Evolutionary conservation across 371 early-diverging fungal genomes (phyloP).

Genomic region (Syncephalastrum sp.): DNA sequence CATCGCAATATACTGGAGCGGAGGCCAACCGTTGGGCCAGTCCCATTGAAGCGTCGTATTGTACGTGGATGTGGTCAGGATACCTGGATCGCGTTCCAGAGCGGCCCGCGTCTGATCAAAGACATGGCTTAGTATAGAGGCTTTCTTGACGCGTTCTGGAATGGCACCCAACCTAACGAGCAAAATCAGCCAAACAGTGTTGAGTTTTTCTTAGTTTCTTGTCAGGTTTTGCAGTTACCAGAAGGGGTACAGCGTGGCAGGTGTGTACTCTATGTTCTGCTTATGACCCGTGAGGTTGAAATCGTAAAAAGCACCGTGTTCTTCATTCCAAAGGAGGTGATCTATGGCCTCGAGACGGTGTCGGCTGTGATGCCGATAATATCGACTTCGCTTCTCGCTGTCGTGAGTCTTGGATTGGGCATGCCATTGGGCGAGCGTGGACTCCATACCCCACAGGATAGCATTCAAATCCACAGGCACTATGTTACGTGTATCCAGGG

Average conservation of each 20-base stretch:
- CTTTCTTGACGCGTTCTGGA: slow-evolving; percentile 24
- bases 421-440: slow-evolving; percentile 55
- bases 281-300: slow-evolving; percentile 44
- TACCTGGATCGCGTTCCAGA: slow-evolving; percentile 51
- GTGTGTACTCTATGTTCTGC: slow-evolving; percentile 34
- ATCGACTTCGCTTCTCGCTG: slow-evolving; percentile 16
- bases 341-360: slow-evolving; percentile 46
- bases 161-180: slow-evolving; percentile 37
- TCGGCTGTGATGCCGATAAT: slow-evolving; percentile 36
- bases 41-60: slow-evolving; percentile 85
- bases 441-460: slow-evolving; percentile 76
- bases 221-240: slow-evolving; percentile 27
- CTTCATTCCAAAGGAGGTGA: slow-evolving; percentile 50
- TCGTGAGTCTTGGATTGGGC: neutral
- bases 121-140: slow-evolving; percentile 16
- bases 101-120: slow-evolving; percentile 33
- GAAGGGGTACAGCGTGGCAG: slow-evolving; percentile 47
- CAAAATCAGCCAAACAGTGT: neutral
- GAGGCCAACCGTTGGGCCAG: slow-evolving; percentile 84
- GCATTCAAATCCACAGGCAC: slow-evolving; percentile 89
- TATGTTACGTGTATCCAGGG: slow-evolving; percentile 59
- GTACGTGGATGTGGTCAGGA: slow-evolving; percentile 63
- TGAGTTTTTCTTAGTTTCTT: neutral
- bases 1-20: slow-evolving; percentile 56
- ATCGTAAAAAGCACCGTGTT: slow-evolving; percentile 50